phyloP scores from a whole-genome alignment of 2,329 filamentous ascomycete genomes.

The Cucurbitaria berberidis region DNA sequence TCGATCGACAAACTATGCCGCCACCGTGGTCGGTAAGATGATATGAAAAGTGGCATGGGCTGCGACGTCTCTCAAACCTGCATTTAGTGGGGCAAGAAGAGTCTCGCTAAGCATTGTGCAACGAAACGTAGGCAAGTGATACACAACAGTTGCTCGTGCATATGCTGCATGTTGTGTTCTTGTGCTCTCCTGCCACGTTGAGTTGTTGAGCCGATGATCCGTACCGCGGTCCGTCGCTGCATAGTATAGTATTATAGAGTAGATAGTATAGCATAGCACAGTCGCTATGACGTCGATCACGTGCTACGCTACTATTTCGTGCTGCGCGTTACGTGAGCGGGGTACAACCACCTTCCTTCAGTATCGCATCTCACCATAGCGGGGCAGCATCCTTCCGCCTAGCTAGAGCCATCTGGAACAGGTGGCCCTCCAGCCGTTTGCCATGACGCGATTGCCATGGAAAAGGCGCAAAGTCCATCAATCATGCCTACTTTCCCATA shows the following conservation, averaged over 20 bases:
- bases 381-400: slow-evolving; percentile 10
- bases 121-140: slow-evolving; percentile 1
- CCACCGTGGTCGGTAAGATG: slow-evolving; percentile 2
- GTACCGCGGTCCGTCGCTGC: neutral
- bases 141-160: neutral
- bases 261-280: too few relatives aligned
- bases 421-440: slow-evolving; percentile 12
- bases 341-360: slow-evolving; percentile 3
- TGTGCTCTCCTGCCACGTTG: slow-evolving; percentile 18
- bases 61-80: neutral
- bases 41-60: slow-evolving; percentile 1
- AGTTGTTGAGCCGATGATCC: slow-evolving; percentile 1
- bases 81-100: neutral
- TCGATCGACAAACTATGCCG: neutral
- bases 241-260: too few relatives aligned
- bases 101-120: slow-evolving; percentile 5
- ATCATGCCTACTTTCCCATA: slow-evolving; percentile 17
- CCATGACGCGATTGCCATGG: slow-evolving; percentile 34
- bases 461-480: slow-evolving; percentile 26
- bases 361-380: slow-evolving; percentile 1
- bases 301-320: slow-evolving; percentile 23
- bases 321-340: slow-evolving; percentile 21
- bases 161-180: slow-evolving; percentile 9
- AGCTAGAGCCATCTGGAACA: slow-evolving; percentile 10
- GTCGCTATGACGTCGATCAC: slow-evolving; percentile 21